Conservation (phyloP, 2,329 filamentous ascomycete genomes). For the Aspergillus ochraceus region DNA sequence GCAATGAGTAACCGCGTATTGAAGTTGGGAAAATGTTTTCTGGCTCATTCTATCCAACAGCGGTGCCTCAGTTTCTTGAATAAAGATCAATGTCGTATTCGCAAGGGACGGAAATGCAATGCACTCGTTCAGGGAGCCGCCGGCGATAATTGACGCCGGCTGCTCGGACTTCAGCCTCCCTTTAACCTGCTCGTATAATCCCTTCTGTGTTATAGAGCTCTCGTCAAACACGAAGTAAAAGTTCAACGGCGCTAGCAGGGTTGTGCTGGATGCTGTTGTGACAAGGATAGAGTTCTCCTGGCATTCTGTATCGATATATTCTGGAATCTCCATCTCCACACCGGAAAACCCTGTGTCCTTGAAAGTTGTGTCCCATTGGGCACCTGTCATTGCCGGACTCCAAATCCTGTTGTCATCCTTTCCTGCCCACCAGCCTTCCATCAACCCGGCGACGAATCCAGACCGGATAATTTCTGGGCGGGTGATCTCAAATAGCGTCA, state of each 20-base stretch:
- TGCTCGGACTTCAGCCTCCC: background rate
- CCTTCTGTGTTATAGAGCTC: background rate
- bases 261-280: background rate
- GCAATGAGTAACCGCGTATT: background rate
- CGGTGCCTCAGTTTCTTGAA: background rate
- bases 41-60: background rate
- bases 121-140: background rate
- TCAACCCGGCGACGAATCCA: background rate
- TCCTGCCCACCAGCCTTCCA: constrained; percentile 1
- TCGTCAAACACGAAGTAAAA: background rate
- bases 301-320: background rate
- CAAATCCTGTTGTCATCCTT: background rate
- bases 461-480: background rate
- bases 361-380: background rate
- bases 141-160: background rate
- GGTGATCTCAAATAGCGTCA: background rate
- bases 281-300: background rate
- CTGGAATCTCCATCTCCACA: background rate
- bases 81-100: background rate
- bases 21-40: background rate
- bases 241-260: background rate
- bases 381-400: background rate
- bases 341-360: background rate
- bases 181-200: background rate
- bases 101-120: background rate